Evolutionary conservation across 169 alveolate genomes (phyloP).

Genomic region (Plasmodium chabaudi): DNA sequence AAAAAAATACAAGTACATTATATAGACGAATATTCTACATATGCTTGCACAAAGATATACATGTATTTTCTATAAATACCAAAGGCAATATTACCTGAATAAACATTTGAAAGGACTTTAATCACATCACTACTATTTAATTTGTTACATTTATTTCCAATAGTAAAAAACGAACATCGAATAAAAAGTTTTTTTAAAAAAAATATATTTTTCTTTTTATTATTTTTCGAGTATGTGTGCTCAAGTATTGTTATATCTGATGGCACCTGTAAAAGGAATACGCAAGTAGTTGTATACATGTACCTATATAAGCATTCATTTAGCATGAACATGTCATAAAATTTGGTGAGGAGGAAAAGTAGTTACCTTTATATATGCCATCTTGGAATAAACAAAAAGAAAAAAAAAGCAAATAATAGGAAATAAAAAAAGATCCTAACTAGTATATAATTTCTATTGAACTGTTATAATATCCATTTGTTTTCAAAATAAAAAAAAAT

Average conservation of each 20-base stretch:
- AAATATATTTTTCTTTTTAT: slow-evolving; percentile 26
- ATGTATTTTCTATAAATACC: not conserved
- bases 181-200: slow-evolving; percentile 46
- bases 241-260: slow-evolving; percentile 63
- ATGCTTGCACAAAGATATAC: not conserved
- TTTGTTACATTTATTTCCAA: slow-evolving; percentile 59
- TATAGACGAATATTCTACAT: not conserved
- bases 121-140: slow-evolving; percentile 42
- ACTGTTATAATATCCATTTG: too few relatives aligned
- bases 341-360: not conserved
- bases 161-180: slow-evolving; percentile 46
- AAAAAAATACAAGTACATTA: not conserved
- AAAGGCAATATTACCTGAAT: slow-evolving; percentile 17
- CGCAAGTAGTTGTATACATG: not conserved
- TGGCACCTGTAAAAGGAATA: slow-evolving; percentile 34
- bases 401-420: not conserved
- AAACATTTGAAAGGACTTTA: slow-evolving; percentile 55
- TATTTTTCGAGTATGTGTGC: slow-evolving; percentile 51
- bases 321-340: too few relatives aligned
- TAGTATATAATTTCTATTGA: not conserved
- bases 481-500: too few relatives aligned
- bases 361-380: not conserved
- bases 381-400: not conserved
- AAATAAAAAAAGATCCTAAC: not conserved
- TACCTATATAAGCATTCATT: not conserved